Conservation (phyloP, 805 yeast genomes). For the Spathaspora arborariae region DNA sequence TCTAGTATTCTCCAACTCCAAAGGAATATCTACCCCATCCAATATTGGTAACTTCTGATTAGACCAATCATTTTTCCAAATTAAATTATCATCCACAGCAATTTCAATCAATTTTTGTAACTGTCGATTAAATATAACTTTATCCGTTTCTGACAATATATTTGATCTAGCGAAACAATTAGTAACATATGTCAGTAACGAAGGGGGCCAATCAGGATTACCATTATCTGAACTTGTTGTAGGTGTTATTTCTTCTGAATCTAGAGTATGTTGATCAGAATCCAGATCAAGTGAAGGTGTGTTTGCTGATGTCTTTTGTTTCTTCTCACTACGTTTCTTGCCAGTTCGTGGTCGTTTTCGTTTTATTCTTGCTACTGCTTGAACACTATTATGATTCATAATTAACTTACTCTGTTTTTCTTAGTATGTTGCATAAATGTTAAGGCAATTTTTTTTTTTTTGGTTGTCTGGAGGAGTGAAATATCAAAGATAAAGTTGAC, state of each 20-base stretch:
- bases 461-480: no score
- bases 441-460: no score
- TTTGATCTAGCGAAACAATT: conserved; percentile 41
- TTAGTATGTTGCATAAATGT: no score
- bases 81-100: conserved; percentile 42
- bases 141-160: conserved; percentile 29
- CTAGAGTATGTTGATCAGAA: not conserved
- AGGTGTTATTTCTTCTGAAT: not conserved
- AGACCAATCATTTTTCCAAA: conserved; percentile 54
- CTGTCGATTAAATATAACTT: conserved; percentile 44
- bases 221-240: not conserved
- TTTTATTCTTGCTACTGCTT: no score
- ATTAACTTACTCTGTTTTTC: no score
- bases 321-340: no score
- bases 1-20: conserved; percentile 7
- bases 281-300: not conserved
- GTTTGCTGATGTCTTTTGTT: not conserved
- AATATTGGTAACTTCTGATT: conserved; percentile 46
- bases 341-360: no score
- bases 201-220: conserved; percentile 46
- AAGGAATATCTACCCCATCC: conserved; percentile 14
- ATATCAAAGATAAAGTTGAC: no score
- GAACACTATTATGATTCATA: no score
- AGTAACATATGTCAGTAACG: conserved; percentile 48
- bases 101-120: conserved; percentile 45